These are phyloP conservation scores for Euclidium syriacum DNA, from an alignment of 345 rosid genomes.

Conservation along the genomic window DNA sequence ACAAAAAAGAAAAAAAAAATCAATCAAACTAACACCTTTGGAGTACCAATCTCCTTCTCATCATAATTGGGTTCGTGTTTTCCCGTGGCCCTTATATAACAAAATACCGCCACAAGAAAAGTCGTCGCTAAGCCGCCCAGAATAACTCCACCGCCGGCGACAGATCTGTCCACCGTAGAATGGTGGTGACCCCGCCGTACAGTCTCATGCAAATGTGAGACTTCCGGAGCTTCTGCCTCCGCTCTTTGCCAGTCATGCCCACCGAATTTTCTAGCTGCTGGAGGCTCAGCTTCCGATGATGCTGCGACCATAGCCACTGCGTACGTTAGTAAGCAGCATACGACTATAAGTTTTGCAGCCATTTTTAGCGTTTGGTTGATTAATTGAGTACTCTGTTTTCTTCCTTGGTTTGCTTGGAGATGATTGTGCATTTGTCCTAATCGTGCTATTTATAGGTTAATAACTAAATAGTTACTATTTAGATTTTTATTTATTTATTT, in stretches of 20 bases:
- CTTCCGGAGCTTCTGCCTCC: constrained; percentile 18
- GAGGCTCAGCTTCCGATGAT: constrained; percentile 23
- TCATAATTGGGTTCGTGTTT: constrained; percentile 34
- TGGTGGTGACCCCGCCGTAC: constrained; percentile 32
- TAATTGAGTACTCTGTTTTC: background rate
- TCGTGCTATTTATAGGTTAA: constrained; percentile 15
- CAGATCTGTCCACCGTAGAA: constrained; percentile 51
- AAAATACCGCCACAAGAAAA: constrained; percentile 61
- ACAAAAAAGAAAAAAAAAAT: background rate
- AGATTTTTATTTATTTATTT: background rate
- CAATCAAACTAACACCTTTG: constrained; percentile 23
- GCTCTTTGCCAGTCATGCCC: constrained; percentile 16
- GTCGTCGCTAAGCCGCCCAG: constrained; percentile 68
- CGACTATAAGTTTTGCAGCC: background rate
- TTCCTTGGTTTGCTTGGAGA: constrained; percentile 15
- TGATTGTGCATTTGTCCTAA: constrained; percentile 5
- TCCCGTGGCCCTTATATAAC: constrained; percentile 66
- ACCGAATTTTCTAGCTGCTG: constrained; percentile 44
- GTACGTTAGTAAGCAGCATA: constrained; percentile 19
- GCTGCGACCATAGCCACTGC: constrained; percentile 25
- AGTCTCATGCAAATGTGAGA: constrained; percentile 14
- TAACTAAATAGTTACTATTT: background rate
- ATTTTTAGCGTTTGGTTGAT: constrained; percentile 7
- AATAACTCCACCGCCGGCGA: constrained; percentile 80
- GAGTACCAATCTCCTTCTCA: constrained; percentile 13